Evolutionary conservation across 2,329 filamentous ascomycete genomes (phyloP), one percentile per base, ranked within the genome.

Genomic region (Hypoxylon sp.): DNA sequence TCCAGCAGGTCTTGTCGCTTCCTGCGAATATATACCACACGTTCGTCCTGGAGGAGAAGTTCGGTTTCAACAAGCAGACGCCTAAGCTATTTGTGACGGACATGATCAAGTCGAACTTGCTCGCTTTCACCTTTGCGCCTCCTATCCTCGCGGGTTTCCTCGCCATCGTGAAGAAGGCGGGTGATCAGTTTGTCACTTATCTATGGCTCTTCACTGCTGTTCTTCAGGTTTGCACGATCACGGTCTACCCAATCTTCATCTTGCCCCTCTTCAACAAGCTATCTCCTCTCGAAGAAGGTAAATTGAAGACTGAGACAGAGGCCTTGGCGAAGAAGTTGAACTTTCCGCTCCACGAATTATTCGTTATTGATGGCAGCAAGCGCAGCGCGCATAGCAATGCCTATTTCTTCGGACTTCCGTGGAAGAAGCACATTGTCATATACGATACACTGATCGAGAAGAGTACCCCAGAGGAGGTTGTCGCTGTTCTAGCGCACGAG

Each of bases 341-440:
- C 70, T 99, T 99, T 82, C 96, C 96, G 1, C 90, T 99, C 31
- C 90, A 92, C 70, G 94, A 98, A 78, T 87, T 99, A 48, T 94
- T 97, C 78, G 94, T 98, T 77, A 99, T 99, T 76, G 93, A 97
- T 78, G 94, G 93, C 54, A 94, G 92, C 84, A 95, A 95, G 85
- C 88, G 93, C 74, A 94, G 91, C 78, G 92, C 92, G 24, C 93
- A 97, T 83, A 94, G 91, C 83, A 97, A 97, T 78, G 93, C 93
- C 19, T 97, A 97, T 82, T 99, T 99, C 84, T 98, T 97, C 76
- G 96, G 96, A 67, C 88, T 99, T 62, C 96, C 96, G 46, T 99
- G 95, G 94, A 98, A 98, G 88, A 98, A 98, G 88, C 97, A 98
- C 85, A 99, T 99, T 84, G 96, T 99, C 77, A 97, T 99, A 78